Evolutionary conservation across 768 basidiomycete genomes (phyloP).

Genomic region (Leccinum pellstonianum): DNA sequence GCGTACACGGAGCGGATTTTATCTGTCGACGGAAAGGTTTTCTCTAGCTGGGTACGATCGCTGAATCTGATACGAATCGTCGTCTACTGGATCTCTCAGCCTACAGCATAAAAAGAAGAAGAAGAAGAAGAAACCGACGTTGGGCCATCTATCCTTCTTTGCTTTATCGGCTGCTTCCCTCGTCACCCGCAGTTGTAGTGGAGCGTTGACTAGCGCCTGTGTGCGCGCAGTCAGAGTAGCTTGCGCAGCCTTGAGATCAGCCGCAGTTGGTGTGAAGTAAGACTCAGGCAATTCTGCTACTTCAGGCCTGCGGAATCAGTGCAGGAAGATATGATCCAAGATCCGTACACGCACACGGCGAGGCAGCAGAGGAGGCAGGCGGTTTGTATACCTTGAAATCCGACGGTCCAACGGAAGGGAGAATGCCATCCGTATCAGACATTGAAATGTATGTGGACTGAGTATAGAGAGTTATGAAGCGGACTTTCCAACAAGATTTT

Average conservation of each 20-base stretch:
- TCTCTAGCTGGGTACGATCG: slow-evolving; percentile 81
- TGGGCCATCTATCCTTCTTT: slow-evolving; percentile 70
- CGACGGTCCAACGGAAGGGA: slow-evolving; percentile 11
- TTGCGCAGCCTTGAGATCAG: slow-evolving; percentile 72
- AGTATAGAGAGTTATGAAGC: slow-evolving; percentile 13
- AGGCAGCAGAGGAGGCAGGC: slow-evolving; percentile 29
- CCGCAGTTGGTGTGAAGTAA: slow-evolving; percentile 68
- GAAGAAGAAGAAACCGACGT: slow-evolving; percentile 38
- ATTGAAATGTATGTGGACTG: slow-evolving; percentile 18
- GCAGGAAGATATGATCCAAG: background rate
- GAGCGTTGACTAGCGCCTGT: slow-evolving; percentile 64
- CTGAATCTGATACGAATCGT: slow-evolving; percentile 79
- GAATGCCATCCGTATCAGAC: slow-evolving; percentile 21
- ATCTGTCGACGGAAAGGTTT: slow-evolving; percentile 69
- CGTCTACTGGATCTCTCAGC: slow-evolving; percentile 49
- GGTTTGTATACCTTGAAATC: slow-evolving; percentile 53
- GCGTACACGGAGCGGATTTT: slow-evolving; percentile 84
- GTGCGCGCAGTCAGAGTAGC: slow-evolving; percentile 58
- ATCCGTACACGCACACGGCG: slow-evolving; percentile 34
- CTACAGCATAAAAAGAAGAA: background rate
- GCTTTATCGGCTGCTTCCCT: slow-evolving; percentile 61
- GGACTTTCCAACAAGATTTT: slow-evolving; percentile 15
- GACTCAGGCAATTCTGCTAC: slow-evolving; percentile 62
- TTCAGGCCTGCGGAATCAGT: slow-evolving; percentile 15
- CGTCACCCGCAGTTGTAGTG: slow-evolving; percentile 61